phyloP scores from a whole-genome alignment of 768 basidiomycete species.

The Suillus decipiens region DNA sequence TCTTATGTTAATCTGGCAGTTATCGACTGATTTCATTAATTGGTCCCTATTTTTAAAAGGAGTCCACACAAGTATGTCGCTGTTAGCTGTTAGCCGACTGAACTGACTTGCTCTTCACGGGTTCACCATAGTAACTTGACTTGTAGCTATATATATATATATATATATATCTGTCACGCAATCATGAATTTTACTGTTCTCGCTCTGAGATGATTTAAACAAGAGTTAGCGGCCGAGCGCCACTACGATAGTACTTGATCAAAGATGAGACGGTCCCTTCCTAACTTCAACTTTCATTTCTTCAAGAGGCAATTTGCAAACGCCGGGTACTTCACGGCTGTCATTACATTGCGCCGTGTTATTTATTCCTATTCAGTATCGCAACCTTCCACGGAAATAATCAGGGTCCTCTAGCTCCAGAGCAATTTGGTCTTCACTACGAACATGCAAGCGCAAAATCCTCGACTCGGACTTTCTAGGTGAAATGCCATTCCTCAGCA shows the following conservation, averaged over 20 bases:
- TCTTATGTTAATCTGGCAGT: background rate
- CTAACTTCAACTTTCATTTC: no score
- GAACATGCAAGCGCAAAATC: background rate
- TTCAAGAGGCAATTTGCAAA: background rate
- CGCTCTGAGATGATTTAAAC: no score
- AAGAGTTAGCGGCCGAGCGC: no score
- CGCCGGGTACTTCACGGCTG: background rate
- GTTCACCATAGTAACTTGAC: no score
- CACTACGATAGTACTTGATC: no score
- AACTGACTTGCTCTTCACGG: background rate
- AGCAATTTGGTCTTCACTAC: background rate
- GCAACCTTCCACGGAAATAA: background rate
- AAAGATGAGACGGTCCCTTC: no score
- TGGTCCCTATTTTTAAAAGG: background rate
- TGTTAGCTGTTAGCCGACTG: background rate
- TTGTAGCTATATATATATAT: no score
- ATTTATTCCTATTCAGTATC: background rate
- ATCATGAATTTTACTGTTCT: no score
- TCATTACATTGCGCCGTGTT: background rate
- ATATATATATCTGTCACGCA: no score
- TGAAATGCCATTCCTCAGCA: constrained; percentile 17
- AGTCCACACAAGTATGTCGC: background rate
- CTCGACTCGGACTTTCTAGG: background rate
- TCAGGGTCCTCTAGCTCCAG: background rate
- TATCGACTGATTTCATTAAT: background rate